Conservation (phyloP, 2,329 filamentous ascomycete genomes). For the Metarhizium anisopliae region DNA sequence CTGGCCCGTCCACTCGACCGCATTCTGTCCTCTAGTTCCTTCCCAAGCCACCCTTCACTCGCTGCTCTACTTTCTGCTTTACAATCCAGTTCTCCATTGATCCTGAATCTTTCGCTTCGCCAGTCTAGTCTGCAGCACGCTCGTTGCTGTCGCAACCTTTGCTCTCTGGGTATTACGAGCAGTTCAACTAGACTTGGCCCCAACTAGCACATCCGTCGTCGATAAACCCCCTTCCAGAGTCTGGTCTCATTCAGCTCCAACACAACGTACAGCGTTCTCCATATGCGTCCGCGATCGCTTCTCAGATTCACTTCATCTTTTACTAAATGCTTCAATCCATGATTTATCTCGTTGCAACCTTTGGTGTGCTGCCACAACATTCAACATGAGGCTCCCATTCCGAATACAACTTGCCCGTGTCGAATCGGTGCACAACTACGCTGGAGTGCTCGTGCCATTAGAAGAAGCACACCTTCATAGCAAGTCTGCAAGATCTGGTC, state of each 20-base stretch:
- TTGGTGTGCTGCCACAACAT: background rate
- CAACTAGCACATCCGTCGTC: background rate
- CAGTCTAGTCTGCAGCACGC: background rate
- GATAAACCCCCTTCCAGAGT: background rate
- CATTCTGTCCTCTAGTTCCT: too few relatives aligned
- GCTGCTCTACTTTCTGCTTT: background rate
- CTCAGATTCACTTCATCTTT: background rate
- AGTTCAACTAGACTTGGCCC: background rate
- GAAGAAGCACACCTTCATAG: slow-evolving; percentile 48
- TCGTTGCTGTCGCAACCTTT: background rate
- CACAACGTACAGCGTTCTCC: background rate
- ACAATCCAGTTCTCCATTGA: background rate
- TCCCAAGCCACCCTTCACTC: too few relatives aligned
- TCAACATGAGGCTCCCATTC: slow-evolving; percentile 22
- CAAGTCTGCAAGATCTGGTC: slow-evolving; percentile 39
- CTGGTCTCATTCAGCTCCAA: background rate
- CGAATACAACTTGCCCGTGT: slow-evolving; percentile 21
- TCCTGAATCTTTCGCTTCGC: background rate
- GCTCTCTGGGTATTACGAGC: background rate
- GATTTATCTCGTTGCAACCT: background rate
- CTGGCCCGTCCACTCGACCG: too few relatives aligned
- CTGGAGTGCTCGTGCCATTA: slow-evolving; percentile 42
- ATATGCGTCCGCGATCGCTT: background rate
- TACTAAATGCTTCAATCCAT: background rate
- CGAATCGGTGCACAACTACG: slow-evolving; percentile 41